phyloP scores from a whole-genome alignment of 1,284 basidiomycete genomes.

The Moesziomyces parantarcticus region DNA sequence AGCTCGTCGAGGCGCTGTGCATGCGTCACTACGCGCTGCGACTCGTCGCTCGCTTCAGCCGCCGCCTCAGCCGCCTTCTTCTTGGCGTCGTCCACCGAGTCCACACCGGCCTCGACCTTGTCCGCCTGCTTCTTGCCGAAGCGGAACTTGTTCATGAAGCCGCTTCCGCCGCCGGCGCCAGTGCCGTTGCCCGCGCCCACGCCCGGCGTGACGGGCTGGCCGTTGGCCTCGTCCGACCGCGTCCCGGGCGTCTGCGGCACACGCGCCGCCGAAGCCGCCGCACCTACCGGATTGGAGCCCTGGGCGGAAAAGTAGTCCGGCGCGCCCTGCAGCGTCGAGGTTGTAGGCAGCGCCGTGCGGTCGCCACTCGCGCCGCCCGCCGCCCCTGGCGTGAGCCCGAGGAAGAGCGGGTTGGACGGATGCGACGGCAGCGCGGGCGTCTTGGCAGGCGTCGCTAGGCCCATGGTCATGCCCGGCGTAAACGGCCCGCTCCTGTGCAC shows the following conservation, averaged over 20 bases:
- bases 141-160: slow-evolving; percentile 53
- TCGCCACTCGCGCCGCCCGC: slow-evolving; percentile 10
- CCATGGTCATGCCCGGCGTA: slow-evolving; percentile 58
- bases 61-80: slow-evolving; percentile 21
- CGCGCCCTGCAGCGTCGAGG: slow-evolving; percentile 20
- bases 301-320: slow-evolving; percentile 47
- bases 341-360: slow-evolving; percentile 21
- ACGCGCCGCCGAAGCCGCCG: slow-evolving; percentile 3
- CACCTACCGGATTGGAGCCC: slow-evolving; percentile 7
- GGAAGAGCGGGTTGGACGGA: slow-evolving; percentile 18
- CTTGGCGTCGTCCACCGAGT: slow-evolving; percentile 21
- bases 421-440: slow-evolving; percentile 49
- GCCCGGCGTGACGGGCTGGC: slow-evolving; percentile 20
- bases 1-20: slow-evolving; percentile 72
- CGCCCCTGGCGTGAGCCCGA: slow-evolving; percentile 20
- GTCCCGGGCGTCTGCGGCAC: slow-evolving; percentile 16
- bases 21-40: slow-evolving; percentile 17
- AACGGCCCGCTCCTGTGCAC: slow-evolving; percentile 62
- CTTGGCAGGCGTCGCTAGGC: slow-evolving; percentile 49
- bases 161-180: slow-evolving; percentile 22
- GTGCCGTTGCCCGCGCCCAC: slow-evolving; percentile 4
- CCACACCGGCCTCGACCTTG: slow-evolving; percentile 19
- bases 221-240: slow-evolving; percentile 27
- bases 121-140: slow-evolving; percentile 47
- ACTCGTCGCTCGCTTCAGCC: slow-evolving; percentile 3